Conservation (phyloP, 805 yeast genomes). For the Ogataea paraovalis region DNA sequence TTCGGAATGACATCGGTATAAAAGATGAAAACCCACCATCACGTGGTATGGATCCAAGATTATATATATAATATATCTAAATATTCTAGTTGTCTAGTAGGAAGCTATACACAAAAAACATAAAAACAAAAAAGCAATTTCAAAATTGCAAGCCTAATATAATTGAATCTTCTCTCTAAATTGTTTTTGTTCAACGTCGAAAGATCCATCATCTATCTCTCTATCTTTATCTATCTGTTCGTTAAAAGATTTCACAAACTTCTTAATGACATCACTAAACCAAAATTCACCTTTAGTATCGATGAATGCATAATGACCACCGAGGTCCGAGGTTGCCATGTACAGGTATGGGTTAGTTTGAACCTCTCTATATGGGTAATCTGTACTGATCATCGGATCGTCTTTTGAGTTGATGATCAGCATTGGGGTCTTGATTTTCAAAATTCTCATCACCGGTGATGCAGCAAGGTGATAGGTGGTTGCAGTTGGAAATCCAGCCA, state of each 20-base stretch:
- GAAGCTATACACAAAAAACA: too few relatives aligned
- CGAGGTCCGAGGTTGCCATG: slow-evolving; percentile 55
- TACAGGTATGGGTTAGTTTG: slow-evolving; percentile 54
- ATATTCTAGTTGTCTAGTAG: too few relatives aligned
- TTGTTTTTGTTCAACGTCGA: slow-evolving; percentile 12
- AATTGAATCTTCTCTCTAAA: slow-evolving; percentile 16
- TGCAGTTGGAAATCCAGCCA: slow-evolving; percentile 61
- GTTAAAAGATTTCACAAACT: slow-evolving; percentile 38
- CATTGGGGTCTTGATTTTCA: slow-evolving; percentile 57
- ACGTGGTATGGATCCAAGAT: too few relatives aligned
- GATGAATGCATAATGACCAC: slow-evolving; percentile 65
- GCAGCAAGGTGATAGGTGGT: slow-evolving; percentile 62
- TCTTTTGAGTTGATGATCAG: slow-evolving; percentile 58
- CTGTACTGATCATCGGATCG: slow-evolving; percentile 60
- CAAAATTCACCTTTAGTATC: slow-evolving; percentile 43
- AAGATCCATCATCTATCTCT: slow-evolving; percentile 18
- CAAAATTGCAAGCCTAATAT: slow-evolving; percentile 5
- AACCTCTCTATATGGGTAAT: slow-evolving; percentile 49
- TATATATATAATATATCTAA: too few relatives aligned
- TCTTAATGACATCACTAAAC: slow-evolving; percentile 40
- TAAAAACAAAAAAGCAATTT: too few relatives aligned
- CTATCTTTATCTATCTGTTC: slow-evolving; percentile 10
- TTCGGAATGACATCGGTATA: too few relatives aligned
- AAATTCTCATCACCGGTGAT: slow-evolving; percentile 54
- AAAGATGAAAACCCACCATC: too few relatives aligned